Evolutionary conservation across 345 rosid species (phyloP).

Genomic region (Excoecaria cochinchinensis): DNA sequence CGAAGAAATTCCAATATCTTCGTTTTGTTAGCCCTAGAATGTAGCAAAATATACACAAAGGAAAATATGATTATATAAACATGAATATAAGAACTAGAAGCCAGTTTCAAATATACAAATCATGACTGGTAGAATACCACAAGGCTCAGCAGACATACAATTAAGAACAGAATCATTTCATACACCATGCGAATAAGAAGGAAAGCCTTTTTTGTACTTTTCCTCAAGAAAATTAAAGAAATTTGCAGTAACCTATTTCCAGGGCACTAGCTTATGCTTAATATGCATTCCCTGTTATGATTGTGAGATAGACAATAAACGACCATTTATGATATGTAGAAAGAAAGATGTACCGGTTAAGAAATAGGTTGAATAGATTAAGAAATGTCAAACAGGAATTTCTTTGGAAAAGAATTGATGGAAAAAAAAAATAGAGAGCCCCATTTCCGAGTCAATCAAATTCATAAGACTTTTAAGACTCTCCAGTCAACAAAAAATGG

Average conservation of each 20-base stretch:
- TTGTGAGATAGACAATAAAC: not conserved
- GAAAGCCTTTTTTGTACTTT: not conserved
- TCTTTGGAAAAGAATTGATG: not conserved
- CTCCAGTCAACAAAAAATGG: not conserved
- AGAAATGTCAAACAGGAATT: not conserved
- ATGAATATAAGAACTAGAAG: not conserved
- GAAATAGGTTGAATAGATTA: not conserved
- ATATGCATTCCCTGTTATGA: not conserved
- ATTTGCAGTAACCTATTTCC: not conserved
- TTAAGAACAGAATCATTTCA: not conserved
- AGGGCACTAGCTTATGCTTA: not conserved
- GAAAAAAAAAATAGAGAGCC: not conserved
- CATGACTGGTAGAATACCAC: not conserved
- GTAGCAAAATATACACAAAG: conserved; percentile 14
- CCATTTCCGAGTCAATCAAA: not conserved
- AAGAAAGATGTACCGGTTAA: not conserved
- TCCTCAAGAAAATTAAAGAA: not conserved
- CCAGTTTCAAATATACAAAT: not conserved
- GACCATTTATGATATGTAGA: not conserved
- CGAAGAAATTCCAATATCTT: conserved; percentile 62
- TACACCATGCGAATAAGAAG: not conserved
- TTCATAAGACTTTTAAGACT: not conserved
- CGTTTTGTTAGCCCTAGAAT: conserved; percentile 59
- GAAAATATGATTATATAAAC: not conserved
- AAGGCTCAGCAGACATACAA: not conserved